These are phyloP conservation scores for Candida verbasci DNA, from an alignment of 805 yeast genomes.

Conservation along the genomic window DNA sequence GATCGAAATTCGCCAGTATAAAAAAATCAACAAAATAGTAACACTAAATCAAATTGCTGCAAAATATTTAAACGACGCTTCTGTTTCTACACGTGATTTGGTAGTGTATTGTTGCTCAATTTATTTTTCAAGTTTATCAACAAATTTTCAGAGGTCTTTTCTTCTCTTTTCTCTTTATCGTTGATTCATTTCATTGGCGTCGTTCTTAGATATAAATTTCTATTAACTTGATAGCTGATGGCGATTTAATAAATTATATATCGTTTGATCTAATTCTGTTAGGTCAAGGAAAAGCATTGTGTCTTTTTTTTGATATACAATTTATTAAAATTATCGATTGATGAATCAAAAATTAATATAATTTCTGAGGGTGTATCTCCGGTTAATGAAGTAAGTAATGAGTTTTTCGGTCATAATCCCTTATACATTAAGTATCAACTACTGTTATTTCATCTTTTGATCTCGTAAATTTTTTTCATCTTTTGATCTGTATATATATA, in stretches of 20 bases:
- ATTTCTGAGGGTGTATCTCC: constrained; percentile 48
- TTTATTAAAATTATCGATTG: constrained; percentile 3
- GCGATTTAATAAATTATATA: constrained; percentile 2
- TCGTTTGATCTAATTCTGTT: constrained; percentile 2
- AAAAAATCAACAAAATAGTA: no score
- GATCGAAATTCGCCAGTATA: no score
- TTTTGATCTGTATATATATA: not conserved
- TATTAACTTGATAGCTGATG: constrained; percentile 18
- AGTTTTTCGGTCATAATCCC: constrained; percentile 51
- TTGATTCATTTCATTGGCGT: constrained; percentile 17
- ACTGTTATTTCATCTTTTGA: no score
- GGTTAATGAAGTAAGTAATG: constrained; percentile 39
- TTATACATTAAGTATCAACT: constrained; percentile 28
- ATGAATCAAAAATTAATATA: constrained; percentile 12
- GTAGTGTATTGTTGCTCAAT: not conserved
- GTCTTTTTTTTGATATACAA: constrained; percentile 4
- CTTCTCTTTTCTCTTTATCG: constrained; percentile 3
- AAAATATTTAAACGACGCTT: no score
- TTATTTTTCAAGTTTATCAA: not conserved
- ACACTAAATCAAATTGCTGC: no score
- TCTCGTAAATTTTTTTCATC: not conserved
- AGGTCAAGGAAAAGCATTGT: constrained; percentile 5
- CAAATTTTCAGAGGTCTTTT: not conserved
- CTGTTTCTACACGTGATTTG: no score
- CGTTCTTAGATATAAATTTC: constrained; percentile 11